Conservation (phyloP, 1,284 basidiomycete genomes). For the Uromyces viciae-fabae region DNA sequence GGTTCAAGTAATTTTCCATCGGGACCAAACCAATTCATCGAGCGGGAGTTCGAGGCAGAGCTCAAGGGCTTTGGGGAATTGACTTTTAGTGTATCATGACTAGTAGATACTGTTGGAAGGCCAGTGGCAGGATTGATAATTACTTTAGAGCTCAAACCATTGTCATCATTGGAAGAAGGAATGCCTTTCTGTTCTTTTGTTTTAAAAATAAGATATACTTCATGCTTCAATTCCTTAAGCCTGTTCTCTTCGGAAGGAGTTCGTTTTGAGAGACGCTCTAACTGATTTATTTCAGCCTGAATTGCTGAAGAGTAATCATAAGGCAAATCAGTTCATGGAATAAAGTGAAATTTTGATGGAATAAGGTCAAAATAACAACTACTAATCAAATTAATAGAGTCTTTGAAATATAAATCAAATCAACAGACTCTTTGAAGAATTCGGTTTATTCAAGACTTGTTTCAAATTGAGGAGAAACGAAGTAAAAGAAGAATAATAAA, state of each 20-base stretch:
- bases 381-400: not conserved
- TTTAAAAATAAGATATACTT: conserved; percentile 22
- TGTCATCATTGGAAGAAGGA: not conserved
- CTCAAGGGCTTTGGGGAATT: not conserved
- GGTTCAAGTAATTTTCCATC: conserved; percentile 48
- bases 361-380: not conserved
- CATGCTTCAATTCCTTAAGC: conserved; percentile 17
- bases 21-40: conserved; percentile 44
- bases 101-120: not conserved
- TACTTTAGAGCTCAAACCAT: not conserved
- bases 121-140: conserved; percentile 41
- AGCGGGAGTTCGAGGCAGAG: not conserved
- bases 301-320: conserved; percentile 4
- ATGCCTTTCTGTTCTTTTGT: conserved; percentile 13
- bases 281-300: conserved; percentile 42
- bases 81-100: not conserved
- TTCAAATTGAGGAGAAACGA: not conserved
- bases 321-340: not conserved
- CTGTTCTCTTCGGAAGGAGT: conserved; percentile 27
- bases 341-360: not conserved
- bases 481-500: not conserved
- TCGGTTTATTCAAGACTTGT: not conserved
- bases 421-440: not conserved
- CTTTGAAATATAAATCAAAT: not conserved
- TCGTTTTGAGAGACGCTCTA: conserved; percentile 27